Percentiles rank a stretch among this genome's conserved stretches.
These are phyloP conservation scores for Plasmodium billcollinsi DNA, from an alignment of 169 alveolate species.

Conservation along the genomic window DNA sequence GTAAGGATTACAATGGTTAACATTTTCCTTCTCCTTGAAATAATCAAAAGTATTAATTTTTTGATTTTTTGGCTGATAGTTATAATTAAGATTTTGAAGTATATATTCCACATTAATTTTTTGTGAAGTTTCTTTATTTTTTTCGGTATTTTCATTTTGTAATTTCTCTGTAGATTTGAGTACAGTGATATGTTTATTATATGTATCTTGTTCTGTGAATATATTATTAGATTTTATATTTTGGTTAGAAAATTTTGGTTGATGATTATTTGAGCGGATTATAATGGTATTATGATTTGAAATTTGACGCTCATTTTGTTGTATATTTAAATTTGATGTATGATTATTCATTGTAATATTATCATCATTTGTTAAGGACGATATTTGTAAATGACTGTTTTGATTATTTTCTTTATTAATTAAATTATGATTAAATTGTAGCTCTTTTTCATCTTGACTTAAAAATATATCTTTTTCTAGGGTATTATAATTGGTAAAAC, in stretches of 20 bases:
- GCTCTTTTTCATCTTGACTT: background rate
- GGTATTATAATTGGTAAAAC: conserved; percentile 4
- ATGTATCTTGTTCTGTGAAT: no score
- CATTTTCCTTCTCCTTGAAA: conserved; percentile 73
- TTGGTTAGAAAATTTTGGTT: no score
- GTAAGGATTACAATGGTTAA: conserved; percentile 37
- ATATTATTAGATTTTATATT: no score
- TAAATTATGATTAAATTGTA: background rate
- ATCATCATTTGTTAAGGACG: no score
- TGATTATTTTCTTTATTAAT: background rate
- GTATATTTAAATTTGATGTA: no score
- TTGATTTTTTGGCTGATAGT: conserved; percentile 61
- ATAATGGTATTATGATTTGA: background rate
- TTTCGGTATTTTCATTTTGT: background rate
- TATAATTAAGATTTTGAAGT: conserved; percentile 43
- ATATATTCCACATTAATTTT: conserved; percentile 46
- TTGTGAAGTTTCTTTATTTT: conserved; percentile 35
- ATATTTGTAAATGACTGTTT: no score
- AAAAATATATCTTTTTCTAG: background rate
- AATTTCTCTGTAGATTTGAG: no score
- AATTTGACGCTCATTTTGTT: background rate
- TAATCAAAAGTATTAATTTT: conserved; percentile 67
- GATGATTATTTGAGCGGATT: background rate
- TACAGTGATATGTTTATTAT: no score
- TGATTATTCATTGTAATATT: no score